phyloP scores from a whole-genome alignment of 495 filamentous ascomycete species.

The Penicillium mononematosum region DNA sequence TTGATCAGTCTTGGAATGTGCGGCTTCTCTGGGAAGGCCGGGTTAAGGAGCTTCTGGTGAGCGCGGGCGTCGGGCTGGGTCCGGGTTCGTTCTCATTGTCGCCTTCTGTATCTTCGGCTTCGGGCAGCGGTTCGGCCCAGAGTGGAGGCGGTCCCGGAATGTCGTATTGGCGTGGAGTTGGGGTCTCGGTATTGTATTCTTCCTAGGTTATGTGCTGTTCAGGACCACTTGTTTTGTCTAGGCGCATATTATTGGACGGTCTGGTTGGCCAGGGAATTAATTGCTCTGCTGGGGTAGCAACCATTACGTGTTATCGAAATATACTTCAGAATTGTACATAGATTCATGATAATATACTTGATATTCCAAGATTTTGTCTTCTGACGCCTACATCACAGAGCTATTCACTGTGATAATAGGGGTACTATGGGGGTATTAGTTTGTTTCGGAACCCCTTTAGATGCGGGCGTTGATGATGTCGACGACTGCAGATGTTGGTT shows the following conservation, averaged over 20 bases:
- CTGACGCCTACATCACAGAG: conserved; percentile 10
- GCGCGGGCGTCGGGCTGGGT: conserved; percentile 73
- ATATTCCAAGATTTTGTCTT: conserved; percentile 28
- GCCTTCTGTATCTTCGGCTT: conserved; percentile 28
- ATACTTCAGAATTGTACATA: conserved; percentile 36
- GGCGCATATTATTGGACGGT: neutral
- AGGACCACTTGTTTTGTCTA: neutral
- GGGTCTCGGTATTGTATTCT: conserved; percentile 88
- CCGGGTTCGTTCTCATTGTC: conserved; percentile 45
- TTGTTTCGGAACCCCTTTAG: conserved; percentile 33
- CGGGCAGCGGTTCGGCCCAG: conserved; percentile 43
- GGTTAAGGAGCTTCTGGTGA: conserved; percentile 89
- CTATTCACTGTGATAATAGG: conserved; percentile 4
- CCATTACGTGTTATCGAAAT: conserved; percentile 16
- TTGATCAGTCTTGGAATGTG: conserved; percentile 81
- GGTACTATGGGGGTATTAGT: conserved; percentile 23
- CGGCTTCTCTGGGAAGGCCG: conserved; percentile 92
- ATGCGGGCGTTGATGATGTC: conserved; percentile 65
- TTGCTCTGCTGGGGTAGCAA: neutral
- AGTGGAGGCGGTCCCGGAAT: conserved; percentile 67
- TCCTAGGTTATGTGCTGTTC: conserved; percentile 54
- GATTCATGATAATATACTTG: conserved; percentile 33
- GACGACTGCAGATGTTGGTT: conserved; percentile 46
- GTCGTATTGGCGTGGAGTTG: conserved; percentile 60
- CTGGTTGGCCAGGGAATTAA: neutral